Base-by-base conservation (phyloP, 2,329 filamentous ascomycete genomes). In the Ceratocystis diversiconidia region DNA sequence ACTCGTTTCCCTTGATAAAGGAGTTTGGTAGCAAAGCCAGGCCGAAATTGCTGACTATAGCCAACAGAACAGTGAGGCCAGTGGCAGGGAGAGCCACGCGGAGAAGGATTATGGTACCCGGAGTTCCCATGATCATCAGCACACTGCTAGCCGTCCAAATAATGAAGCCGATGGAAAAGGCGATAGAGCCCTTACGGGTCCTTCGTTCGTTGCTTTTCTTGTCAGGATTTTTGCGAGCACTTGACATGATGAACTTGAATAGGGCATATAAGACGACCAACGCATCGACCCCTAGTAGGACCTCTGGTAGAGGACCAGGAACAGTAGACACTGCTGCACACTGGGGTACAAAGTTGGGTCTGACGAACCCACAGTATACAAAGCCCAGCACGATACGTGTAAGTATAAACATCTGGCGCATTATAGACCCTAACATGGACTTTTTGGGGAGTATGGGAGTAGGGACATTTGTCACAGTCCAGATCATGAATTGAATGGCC, bases 91-190 rank as follows among this genome's bases (percentile, higher is more conserved):
- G 71, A 5, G 79, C 76, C 2, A 79, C 83, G 68, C 78, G 76
- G 52, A 77, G 71, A 25, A 77, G 73, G 17, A 83, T 71, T 17
- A 75, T 72, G 15, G 79, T 74, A 3, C 73, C 73, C 19, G 69
- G 69, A 55, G 79, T 73, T 43, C 81, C 82, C 6, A 85, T 71
- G 62, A 81, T 74, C 72, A 83, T 75, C 7, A 78, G 75, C 6
- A 79, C 75, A 69, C 82, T 84, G 67, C 77, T 76, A 80, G 74
- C 80, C 63, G 78, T 80, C 82, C 82, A 85, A 41, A 82, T 71
- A n/a, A 74, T 75, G 65, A 82, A 72, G 15, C 76, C 79, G 59
- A 75, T 70, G 25, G 79, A 73, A 19, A 77, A 72, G 0, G 78
- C 70, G 28, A 79, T 69, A 19, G 80, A 69, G 46, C 76, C 74